A percentile compares a stretch with the other conserved stretches of the same genome.
Evolutionary conservation across 2,329 filamentous ascomycete genomes (phyloP).

Genomic region (Pseudopithomyces chartarum): DNA sequence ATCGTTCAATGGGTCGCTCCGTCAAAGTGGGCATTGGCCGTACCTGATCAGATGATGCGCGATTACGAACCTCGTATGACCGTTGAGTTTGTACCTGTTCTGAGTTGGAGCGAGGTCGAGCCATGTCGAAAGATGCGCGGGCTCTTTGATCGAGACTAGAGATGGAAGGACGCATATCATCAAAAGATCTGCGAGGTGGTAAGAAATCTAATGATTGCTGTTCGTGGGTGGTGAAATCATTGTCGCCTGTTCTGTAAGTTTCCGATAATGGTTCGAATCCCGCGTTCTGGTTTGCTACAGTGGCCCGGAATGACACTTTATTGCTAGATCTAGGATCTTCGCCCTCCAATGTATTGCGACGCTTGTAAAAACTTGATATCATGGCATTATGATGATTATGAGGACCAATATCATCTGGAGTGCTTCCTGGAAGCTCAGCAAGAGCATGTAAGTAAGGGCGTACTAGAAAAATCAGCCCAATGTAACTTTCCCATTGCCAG

Average conservation of each 20-base stretch:
- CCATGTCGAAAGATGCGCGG: constrained; percentile 8
- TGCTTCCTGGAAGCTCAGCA: constrained; percentile 35
- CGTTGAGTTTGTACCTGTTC: constrained; percentile 6
- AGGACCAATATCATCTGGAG: constrained; percentile 24
- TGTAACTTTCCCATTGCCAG: too few relatives aligned
- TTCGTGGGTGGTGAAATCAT: too few relatives aligned
- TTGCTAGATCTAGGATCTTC: too few relatives aligned
- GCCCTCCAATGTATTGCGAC: too few relatives aligned
- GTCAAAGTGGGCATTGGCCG: constrained; percentile 13
- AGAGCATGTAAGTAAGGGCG: constrained; percentile 21
- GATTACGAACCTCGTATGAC: constrained; percentile 7
- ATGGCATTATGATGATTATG: constrained; percentile 17
- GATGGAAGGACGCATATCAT: constrained; percentile 3
- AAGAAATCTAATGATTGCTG: neutral
- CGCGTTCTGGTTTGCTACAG: too few relatives aligned
- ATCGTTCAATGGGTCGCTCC: constrained; percentile 21
- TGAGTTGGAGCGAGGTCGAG: constrained; percentile 7
- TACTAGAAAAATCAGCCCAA: constrained; percentile 16
- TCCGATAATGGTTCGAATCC: too few relatives aligned
- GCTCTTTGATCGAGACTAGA: neutral
- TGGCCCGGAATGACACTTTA: too few relatives aligned
- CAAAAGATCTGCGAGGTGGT: constrained; percentile 5
- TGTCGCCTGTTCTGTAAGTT: too few relatives aligned
- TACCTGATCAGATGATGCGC: constrained; percentile 13
- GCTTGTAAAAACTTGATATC: neutral